These are phyloP conservation scores for Diplodia scrobiculata DNA, from an alignment of 2,329 filamentous ascomycete genomes.

Conservation along the genomic window DNA sequence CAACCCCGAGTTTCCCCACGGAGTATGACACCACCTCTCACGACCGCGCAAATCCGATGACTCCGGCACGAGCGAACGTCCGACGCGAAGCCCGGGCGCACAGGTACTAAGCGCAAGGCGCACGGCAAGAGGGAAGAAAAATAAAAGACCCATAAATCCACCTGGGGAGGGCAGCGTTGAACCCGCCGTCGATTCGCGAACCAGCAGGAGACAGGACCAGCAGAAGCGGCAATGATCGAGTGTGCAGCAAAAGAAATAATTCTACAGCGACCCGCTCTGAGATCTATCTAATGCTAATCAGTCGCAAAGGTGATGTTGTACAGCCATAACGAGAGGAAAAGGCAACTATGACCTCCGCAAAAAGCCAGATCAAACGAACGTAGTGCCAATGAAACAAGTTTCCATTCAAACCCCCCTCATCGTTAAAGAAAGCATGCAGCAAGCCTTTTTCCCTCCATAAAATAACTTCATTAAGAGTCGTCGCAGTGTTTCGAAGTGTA, in stretches of 20 bases:
- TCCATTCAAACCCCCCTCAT: conserved; percentile 12
- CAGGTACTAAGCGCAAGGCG: not conserved
- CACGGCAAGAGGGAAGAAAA: not conserved
- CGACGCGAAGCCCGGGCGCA: not conserved
- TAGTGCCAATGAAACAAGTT: not conserved
- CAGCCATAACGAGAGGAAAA: not conserved
- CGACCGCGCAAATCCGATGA: not conserved
- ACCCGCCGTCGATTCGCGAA: no score
- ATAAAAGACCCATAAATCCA: not conserved
- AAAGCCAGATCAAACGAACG: conserved; percentile 1
- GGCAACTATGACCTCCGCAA: not conserved
- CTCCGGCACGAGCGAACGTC: not conserved
- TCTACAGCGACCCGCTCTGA: no score
- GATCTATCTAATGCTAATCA: no score
- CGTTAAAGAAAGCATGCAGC: conserved; percentile 2
- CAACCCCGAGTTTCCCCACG: not conserved
- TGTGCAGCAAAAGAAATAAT: no score
- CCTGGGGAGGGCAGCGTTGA: no score
- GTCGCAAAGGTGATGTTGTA: no score
- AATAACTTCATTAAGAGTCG: conserved; percentile 6
- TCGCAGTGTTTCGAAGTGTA: conserved; percentile 2
- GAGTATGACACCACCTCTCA: not conserved
- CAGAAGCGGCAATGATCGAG: not conserved
- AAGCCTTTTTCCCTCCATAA: conserved; percentile 3
- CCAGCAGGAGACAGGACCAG: no score